phyloP scores from a whole-genome alignment of 805 yeast species.

The Sugiyamaella valdiviana region DNA sequence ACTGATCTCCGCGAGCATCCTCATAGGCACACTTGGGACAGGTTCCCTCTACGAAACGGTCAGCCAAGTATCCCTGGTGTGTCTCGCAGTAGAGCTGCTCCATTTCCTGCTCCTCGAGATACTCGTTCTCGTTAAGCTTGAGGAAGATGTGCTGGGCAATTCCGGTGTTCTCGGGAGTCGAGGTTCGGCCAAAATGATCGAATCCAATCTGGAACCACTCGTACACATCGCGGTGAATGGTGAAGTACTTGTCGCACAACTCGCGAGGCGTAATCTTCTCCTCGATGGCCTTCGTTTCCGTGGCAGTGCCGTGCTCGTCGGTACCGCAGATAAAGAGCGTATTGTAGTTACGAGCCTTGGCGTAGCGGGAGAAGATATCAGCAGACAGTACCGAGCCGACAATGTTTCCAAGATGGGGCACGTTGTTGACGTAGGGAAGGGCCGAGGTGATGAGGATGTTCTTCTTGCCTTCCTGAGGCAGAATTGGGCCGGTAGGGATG shows the following conservation, averaged over 20 bases:
- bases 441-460: constrained; percentile 92
- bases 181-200: constrained; percentile 94
- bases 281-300: constrained; percentile 96
- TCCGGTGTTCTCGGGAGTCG: constrained; percentile 84
- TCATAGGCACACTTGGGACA: constrained; percentile 94
- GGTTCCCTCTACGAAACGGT: constrained; percentile 93
- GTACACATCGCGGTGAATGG: constrained; percentile 81
- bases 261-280: constrained; percentile 84
- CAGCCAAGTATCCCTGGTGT: constrained; percentile 90
- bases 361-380: constrained; percentile 86
- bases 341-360: constrained; percentile 83
- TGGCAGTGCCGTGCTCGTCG: constrained; percentile 99
- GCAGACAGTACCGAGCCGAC: constrained; percentile 93
- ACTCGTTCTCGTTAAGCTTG: constrained; percentile 69
- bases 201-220: constrained; percentile 96
- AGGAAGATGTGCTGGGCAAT: constrained; percentile 91
- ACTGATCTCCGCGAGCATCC: constrained; percentile 99
- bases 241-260: constrained; percentile 85
- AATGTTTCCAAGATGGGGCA: constrained; percentile 96
- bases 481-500: constrained; percentile 33
- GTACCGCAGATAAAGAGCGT: constrained; percentile 90
- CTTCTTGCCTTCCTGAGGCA: constrained; percentile 66
- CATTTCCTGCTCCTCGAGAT: constrained; percentile 77
- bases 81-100: constrained; percentile 86
- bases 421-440: constrained; percentile 95